phyloP scores from a whole-genome alignment of 2,329 filamentous ascomycete genomes.

The Hirsutella thompsonii region DNA sequence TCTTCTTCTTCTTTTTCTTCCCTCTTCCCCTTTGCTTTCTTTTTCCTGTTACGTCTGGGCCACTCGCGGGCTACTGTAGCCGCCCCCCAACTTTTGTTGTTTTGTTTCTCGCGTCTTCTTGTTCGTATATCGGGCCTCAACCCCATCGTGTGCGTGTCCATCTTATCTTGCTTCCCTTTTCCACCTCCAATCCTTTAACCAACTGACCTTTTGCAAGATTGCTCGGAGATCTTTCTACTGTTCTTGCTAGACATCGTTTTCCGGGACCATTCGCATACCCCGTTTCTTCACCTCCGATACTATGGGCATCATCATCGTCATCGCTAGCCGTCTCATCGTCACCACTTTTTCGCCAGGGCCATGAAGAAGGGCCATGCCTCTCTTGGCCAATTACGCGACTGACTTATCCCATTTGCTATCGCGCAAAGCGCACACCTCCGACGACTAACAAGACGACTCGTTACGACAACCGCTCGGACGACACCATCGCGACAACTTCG shows the following conservation, averaged over 20 bases:
- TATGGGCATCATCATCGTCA: slow-evolving; percentile 9
- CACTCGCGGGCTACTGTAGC: too few species aligned
- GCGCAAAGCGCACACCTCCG: not conserved
- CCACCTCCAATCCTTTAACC: too few species aligned
- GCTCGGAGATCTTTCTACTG: too few species aligned
- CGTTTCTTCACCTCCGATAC: not conserved
- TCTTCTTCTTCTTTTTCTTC: not conserved
- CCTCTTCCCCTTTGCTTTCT: not conserved
- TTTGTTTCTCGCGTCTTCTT: not conserved
- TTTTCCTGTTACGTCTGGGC: not conserved
- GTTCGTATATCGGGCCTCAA: too few species aligned
- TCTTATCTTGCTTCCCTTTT: not conserved
- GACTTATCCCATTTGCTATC: not conserved
- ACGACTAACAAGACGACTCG: not conserved
- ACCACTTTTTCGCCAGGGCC: slow-evolving; percentile 19
- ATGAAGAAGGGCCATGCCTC: slow-evolving; percentile 15
- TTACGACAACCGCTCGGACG: not conserved
- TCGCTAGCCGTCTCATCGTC: slow-evolving; percentile 10
- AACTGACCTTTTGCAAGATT: too few species aligned
- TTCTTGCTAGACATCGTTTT: not conserved
- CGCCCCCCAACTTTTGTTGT: not conserved
- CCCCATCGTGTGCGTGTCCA: not conserved
- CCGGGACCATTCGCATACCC: not conserved
- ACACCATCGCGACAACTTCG: too few species aligned
- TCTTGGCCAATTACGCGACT: not conserved